These are phyloP conservation scores for Claviceps capensis DNA, from an alignment of 2,329 filamentous ascomycete genomes.

Conservation along the genomic window DNA sequence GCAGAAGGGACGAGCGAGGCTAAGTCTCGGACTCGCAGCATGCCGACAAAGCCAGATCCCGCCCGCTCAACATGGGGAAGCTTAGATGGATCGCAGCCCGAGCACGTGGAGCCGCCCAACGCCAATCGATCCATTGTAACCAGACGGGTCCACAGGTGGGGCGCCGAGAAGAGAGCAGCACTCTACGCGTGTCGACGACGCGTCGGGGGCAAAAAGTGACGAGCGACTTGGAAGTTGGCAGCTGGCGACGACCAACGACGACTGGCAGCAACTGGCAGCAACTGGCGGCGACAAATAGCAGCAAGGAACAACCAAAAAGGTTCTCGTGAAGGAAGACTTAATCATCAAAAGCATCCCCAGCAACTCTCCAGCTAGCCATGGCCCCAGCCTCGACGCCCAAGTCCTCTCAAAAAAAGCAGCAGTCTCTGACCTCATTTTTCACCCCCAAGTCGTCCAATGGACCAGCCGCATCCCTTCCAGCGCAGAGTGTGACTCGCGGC, in stretches of 20 bases:
- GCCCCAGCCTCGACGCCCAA: constrained; percentile 15
- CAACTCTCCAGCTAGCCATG: constrained; percentile 12
- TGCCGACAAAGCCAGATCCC: neutral
- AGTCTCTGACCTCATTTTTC: constrained; percentile 80
- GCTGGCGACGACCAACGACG: no score
- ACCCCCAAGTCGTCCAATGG: constrained; percentile 44
- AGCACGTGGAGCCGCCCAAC: neutral
- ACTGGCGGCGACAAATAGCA: no score
- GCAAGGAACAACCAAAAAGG: no score
- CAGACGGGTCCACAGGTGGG: neutral
- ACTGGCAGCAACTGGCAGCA: no score
- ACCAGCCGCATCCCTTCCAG: constrained; percentile 22
- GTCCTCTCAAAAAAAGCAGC: constrained; percentile 49
- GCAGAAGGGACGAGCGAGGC: neutral
- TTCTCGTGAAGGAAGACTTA: no score
- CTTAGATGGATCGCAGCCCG: neutral
- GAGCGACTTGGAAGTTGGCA: neutral
- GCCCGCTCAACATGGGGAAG: neutral
- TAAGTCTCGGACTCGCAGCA: neutral
- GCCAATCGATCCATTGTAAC: neutral
- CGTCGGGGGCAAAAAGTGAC: neutral
- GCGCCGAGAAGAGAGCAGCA: neutral
- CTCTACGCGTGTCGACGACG: neutral
- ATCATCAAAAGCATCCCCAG: neutral
- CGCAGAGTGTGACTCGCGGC: constrained; percentile 15